Evolutionary conservation across 2,329 filamentous ascomycete species (phyloP), one percentile per base, ranked within the genome.

Genomic region (Talaromyces verruculosus): DNA sequence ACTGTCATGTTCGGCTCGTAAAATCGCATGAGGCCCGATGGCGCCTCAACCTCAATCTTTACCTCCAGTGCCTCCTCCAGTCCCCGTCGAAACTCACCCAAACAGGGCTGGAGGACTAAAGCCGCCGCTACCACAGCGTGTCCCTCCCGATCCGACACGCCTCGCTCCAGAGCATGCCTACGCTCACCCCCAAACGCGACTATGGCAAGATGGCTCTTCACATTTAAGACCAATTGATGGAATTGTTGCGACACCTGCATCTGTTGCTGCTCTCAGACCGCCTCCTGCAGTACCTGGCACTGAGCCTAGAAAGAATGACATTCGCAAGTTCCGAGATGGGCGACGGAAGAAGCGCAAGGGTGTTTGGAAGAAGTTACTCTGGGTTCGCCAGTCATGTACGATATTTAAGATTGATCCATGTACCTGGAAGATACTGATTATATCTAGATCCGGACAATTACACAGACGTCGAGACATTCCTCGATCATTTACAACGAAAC

Each of bases 341-440:
- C 82, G 87, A 59, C 91, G 89, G 70, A 84, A 90, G 57, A 84
- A 88, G 72, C 84, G 89, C 69, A 91, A 89, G 74, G 87, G 88
- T 61, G 87, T 87, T 11, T 98, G 94, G 91, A 96, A 96, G 84
- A 98, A 98, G 82, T 81, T 99, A 70, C 85, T 99, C 64, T 99
- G 95, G 95, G 93, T 99, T 74, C 97, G 96, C 80, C 95, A 98
- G 77, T 91, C 91, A 39, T 97, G 91, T 93, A 82, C 69, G 88
- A 79, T 53, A 30, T 53, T 15, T 5, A 15, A 15, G 33, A 10
- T 1, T 8, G 3, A 10, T 51, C 30, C 11, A 37, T 22, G 2
- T 5, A 13, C 35, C 59, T 47, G 60, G 22, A 65, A 4, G 15
- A 59, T 57, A 11, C 25, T 43, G 5, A 61, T 45, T 63, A 35